Evolutionary conservation across 2,329 filamentous ascomycete species (phyloP), one percentile per base, ranked within the genome.

Genomic region (Botrytis hyacinthi): DNA sequence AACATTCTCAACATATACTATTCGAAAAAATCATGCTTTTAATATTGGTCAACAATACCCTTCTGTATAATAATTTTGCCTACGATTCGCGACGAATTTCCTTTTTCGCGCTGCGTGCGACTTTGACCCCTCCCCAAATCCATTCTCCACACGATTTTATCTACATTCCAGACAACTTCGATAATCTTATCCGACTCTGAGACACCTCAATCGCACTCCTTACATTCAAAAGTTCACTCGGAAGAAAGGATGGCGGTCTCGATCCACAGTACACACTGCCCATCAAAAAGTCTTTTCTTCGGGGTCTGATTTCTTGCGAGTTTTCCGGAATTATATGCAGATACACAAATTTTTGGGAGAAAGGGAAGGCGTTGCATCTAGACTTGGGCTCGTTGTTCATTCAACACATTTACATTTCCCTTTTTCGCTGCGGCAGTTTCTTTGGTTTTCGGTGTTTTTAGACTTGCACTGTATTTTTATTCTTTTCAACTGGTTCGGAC

Each of bases 341-440:
- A 72, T 44, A 59, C 4, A 68, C 63, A 37, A 73, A 59, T 63
- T 59, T 57, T 54, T 65, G 40, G 72, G 67, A 62, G 73, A 51
- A 68, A 71, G 73, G 69, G 32, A 71, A 57, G 77, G 76, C 76
- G 76, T 78, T 79, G 71, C 76, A 79, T 78, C 72, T 78, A 78
- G 77, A 79, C 48, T 73, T 66, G 76, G 71, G 71, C 63, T 22
- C 40, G 63, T 72, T 72, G 71, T 72, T 72, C 71, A 72, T 61
- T 72, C 71, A 72, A 72, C 71, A 68, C 66, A 65, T 71, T 57
- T 59, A 65, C 57, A 46, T 73, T 70, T 73, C 35, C 42, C n/a
- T 69, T 68, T 48, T 63, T 67, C 71, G 60, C 67, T 70, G 29
- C 67, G 62, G 42, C 72, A 70, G 63, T 72, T 62, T 37, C 32